Conservation (phyloP, 371 early-diverging fungal species). For the Mucor indicus region DNA sequence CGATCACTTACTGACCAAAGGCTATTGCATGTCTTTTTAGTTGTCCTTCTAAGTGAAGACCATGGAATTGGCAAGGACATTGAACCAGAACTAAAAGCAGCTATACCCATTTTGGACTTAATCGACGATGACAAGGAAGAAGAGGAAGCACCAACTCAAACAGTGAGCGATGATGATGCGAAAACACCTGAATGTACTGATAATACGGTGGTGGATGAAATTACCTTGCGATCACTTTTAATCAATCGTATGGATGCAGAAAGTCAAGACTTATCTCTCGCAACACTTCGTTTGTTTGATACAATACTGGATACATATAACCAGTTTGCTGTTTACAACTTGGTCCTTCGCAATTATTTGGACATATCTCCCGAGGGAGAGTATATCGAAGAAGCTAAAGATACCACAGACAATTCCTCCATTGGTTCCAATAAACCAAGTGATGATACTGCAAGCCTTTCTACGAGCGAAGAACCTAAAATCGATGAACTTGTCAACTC, state of each 20-base stretch:
- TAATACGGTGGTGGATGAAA: neutral
- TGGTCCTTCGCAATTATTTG: slow-evolving; percentile 58
- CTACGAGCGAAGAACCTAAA: slow-evolving; percentile 15
- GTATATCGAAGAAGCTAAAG: slow-evolving; percentile 27
- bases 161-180: slow-evolving; percentile 7
- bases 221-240: slow-evolving; percentile 33
- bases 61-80: slow-evolving; percentile 49
- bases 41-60: slow-evolving; percentile 44
- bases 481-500: slow-evolving; percentile 14
- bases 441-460: slow-evolving; percentile 26
- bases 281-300: slow-evolving; percentile 61
- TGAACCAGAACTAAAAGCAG: slow-evolving; percentile 35
- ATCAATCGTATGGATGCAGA: slow-evolving; percentile 45
- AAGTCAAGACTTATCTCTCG: slow-evolving; percentile 45
- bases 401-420: slow-evolving; percentile 33
- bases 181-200: neutral
- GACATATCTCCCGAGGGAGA: slow-evolving; percentile 47
- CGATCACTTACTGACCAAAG: slow-evolving; percentile 46
- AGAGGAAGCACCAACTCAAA: slow-evolving; percentile 5
- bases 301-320: slow-evolving; percentile 59
- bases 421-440: slow-evolving; percentile 35
- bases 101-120: slow-evolving; percentile 20
- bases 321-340: slow-evolving; percentile 61
- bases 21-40: slow-evolving; percentile 45
- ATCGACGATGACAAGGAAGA: slow-evolving; percentile 40